Evolutionary conservation across 2,329 filamentous ascomycete genomes (phyloP), one percentile per base, ranked within the genome.

Genomic region (Diplocarpon rosae): DNA sequence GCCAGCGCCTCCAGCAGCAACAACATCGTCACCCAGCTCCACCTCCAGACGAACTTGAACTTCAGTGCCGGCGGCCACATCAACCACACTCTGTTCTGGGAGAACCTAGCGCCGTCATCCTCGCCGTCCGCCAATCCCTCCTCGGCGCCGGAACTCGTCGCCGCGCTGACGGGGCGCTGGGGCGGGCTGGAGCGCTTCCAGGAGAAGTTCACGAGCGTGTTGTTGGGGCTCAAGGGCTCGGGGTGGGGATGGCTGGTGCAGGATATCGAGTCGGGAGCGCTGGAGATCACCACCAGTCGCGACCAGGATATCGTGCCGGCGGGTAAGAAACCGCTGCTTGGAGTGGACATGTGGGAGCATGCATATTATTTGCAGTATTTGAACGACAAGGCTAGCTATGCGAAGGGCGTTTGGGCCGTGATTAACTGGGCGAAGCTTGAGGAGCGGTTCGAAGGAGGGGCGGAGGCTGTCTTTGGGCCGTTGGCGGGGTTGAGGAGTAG

Each of bases 11-110:
- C 73, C 2, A 61, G 69, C 17, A 65, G 71, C 33, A 69, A 70
- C 52, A 76, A 86, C 53, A 71, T 85, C 43, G 67, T 75, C 4
- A 66, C 71, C 3, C 80, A 86, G 54, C 75, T 87, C 45, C 67
- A 74, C 14, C 72, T 86, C n/a, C 80, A 83, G 56, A 68, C 72
- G 14, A 75, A 75, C 50, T 79, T 94, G 68, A 84, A 83, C 59
- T 95, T 94, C 74, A 86, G 94, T 63, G 88, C 83, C 39, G 89
- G 89, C 35, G 89, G 89, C 6, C 88, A 95, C 70, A 82, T 93
- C 66, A 95, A 95, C 69, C 89, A 95, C 71, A 80, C 78, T 0
- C 77, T 95, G 30, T 95, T 95, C 72, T 95, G 88, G 88, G 79
- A 85, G 66, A 89, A 87, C 64, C 73, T 93, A 14, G 66, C 76